Evolutionary conservation across 768 basidiomycete species (phyloP).

Genomic region (Lentinula detonsa): DNA sequence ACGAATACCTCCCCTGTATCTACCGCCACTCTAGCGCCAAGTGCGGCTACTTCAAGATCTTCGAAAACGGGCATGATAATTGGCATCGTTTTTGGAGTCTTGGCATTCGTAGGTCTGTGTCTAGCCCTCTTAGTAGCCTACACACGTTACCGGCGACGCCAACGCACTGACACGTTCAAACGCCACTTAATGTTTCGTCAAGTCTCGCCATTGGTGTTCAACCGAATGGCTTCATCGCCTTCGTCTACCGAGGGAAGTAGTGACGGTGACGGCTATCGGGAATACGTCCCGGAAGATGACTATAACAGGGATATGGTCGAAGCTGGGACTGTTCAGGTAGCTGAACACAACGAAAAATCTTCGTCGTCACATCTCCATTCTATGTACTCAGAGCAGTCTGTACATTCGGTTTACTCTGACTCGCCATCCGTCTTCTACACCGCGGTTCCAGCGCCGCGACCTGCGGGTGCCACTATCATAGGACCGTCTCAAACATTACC

Average conservation of each 20-base stretch:
- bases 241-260: not conserved
- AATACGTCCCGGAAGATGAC: not conserved
- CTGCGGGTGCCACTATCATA: not conserved
- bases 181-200: constrained; percentile 2
- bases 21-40: not conserved
- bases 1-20: not conserved
- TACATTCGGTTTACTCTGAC: not conserved
- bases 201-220: constrained; percentile 1
- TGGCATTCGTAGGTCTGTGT: not conserved
- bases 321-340: not conserved
- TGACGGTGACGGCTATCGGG: not conserved
- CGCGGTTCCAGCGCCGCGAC: not conserved
- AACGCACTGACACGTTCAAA: not conserved
- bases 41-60: not conserved
- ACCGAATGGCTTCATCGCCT: not conserved
- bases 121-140: not conserved
- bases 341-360: not conserved
- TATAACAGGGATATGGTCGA: not conserved
- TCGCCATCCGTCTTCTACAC: constrained; percentile 5
- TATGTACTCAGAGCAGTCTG: not conserved
- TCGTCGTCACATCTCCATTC: not conserved
- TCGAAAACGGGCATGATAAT: constrained; percentile 4
- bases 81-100: not conserved
- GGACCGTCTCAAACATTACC: not conserved
- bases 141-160: not conserved